Evolutionary conservation across 805 yeast species (phyloP).

Genomic region (Cyberlindnera lachancei): DNA sequence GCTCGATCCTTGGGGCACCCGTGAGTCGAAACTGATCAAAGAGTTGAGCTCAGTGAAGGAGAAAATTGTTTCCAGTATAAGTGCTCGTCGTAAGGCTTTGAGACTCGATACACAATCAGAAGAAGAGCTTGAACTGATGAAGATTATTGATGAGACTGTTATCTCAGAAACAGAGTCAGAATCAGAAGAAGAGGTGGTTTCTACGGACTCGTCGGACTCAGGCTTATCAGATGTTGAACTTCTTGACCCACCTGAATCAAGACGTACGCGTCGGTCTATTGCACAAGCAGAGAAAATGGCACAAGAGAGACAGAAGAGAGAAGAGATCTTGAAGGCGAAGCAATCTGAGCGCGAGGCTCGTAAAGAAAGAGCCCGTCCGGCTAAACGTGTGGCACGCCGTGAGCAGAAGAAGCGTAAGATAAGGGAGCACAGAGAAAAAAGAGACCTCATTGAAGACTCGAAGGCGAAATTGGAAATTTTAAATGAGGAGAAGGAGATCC

Average conservation of each 20-base stretch:
- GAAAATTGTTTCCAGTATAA: conserved; percentile 45
- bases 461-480: conserved; percentile 26
- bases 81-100: conserved; percentile 49
- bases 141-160: conserved; percentile 31
- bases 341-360: conserved; percentile 15
- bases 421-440: conserved; percentile 27
- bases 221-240: conserved; percentile 8
- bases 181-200: conserved; percentile 14
- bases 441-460: conserved; percentile 19
- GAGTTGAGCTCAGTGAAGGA: conserved; percentile 50
- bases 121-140: conserved; percentile 34
- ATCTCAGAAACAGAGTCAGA: conserved; percentile 27
- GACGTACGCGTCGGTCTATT: conserved; percentile 22
- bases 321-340: conserved; percentile 8
- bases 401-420: conserved; percentile 26
- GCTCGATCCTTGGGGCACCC: conserved; percentile 67
- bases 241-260: conserved; percentile 11
- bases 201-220: conserved; percentile 6
- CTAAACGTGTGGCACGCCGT: conserved; percentile 29
- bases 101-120: conserved; percentile 35
- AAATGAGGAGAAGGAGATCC: conserved; percentile 32
- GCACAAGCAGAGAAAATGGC: conserved; percentile 17
- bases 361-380: conserved; percentile 24
- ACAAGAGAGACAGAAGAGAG: conserved; percentile 12
- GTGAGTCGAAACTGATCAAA: conserved; percentile 61